Evolutionary conservation across 768 basidiomycete species (phyloP), one percentile per base, ranked within the genome.

Genomic region (Daedaleopsis sinensis): DNA sequence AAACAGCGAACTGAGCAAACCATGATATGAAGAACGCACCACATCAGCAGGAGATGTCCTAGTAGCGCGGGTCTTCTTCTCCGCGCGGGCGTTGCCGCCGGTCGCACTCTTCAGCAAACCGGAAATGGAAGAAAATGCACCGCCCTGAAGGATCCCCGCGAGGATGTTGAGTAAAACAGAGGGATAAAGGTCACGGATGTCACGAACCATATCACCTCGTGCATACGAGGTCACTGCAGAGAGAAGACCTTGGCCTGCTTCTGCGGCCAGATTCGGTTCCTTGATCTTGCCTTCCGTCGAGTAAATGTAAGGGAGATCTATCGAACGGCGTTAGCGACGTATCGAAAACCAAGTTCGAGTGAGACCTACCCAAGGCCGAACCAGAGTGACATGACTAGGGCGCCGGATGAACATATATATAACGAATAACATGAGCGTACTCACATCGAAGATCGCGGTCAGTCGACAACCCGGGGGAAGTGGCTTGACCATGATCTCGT

Each of bases 251-350:
- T 92, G 86, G 0, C 94, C 95, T 5, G 96, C 95, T 70, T 93
- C 94, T 10, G 88, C 83, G 12, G 88, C 87, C 16, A 94, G 77
- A 70, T 97, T 96, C 37, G 96, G 94, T 71, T 97, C 94, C 74
- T 98, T 97, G 71, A 98, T 77, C 71, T 93, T 94, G 52, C 95
- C 95, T 77, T 98, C 94, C 8, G 94, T 96, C 21, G 94, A 94
- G 76, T 98, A 98, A 87, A 77, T 70, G 63, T 77, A 78, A 1
- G 77, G 78, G 15, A 78, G 68, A 65, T 79, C 78, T 75, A 36
- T 5, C 11, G 16, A n/a, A 8, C 18, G 38, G 24, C 36, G 10
- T 47, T 23, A 62, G 43, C 3, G 3, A 15, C 15, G 11, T 50
- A 50, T 52, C 36, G 18, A 19, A 9, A 39, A 52, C 74, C 42